Percentiles rank a stretch among this genome's conserved stretches.
These are phyloP conservation scores for Bacidia gigantensis DNA, from an alignment of 495 filamentous ascomycete species.

Conservation along the genomic window DNA sequence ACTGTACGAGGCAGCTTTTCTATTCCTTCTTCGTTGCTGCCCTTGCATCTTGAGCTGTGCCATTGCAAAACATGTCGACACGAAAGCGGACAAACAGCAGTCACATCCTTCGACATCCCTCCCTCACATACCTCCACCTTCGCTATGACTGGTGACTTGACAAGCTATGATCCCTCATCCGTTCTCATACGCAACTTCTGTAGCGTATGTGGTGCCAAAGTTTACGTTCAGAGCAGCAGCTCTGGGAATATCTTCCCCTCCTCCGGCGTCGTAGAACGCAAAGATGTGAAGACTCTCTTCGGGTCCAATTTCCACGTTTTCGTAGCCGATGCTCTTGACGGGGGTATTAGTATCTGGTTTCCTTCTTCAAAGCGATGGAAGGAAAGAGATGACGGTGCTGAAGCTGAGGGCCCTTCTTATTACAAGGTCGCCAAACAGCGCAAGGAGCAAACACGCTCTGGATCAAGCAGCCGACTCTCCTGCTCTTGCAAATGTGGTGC, in stretches of 20 bases:
- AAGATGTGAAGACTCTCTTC: slow-evolving; percentile 25
- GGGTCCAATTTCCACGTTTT: slow-evolving; percentile 31
- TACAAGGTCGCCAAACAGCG: background rate
- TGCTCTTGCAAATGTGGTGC: slow-evolving; percentile 38
- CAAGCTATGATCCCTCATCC: slow-evolving; percentile 34
- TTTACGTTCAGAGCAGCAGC: slow-evolving; percentile 26
- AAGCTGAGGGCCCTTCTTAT: background rate
- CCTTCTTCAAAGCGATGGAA: slow-evolving; percentile 13
- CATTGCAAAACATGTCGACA: slow-evolving; percentile 52
- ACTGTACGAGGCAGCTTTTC: slow-evolving; percentile 24
- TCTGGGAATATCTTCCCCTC: slow-evolving; percentile 26
- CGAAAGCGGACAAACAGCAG: slow-evolving; percentile 40
- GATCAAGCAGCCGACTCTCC: slow-evolving; percentile 6
- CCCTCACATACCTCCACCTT: slow-evolving; percentile 22
- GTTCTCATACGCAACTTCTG: slow-evolving; percentile 51
- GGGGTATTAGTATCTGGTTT: slow-evolving; percentile 33
- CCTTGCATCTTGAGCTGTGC: slow-evolving; percentile 35
- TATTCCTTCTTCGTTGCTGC: slow-evolving; percentile 18
- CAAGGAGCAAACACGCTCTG: background rate
- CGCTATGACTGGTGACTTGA: slow-evolving; percentile 24
- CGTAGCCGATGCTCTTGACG: slow-evolving; percentile 39
- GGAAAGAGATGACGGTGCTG: slow-evolving; percentile 3
- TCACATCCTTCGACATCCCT: slow-evolving; percentile 36
- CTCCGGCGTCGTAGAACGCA: slow-evolving; percentile 28
- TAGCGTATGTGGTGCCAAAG: slow-evolving; percentile 50